Conservation (phyloP, 768 basidiomycete genomes). For the Naematelia encephala region DNA sequence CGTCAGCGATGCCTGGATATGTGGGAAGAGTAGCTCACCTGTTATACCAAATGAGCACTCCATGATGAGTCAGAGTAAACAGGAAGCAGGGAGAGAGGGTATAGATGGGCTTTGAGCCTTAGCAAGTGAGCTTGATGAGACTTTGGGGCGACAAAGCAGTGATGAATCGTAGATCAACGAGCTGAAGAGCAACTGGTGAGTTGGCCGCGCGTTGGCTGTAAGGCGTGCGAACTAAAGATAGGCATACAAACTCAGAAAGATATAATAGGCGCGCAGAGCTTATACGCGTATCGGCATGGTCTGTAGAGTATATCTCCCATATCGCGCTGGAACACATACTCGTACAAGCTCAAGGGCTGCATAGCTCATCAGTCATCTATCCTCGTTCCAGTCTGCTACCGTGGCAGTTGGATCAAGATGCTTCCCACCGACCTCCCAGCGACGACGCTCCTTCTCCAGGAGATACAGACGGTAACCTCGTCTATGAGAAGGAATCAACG, state of each 20-base stretch:
- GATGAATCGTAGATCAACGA: no score
- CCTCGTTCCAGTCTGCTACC: not conserved
- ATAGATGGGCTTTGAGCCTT: no score
- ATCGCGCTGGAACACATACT: not conserved
- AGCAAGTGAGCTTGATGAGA: no score
- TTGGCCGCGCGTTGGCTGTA: not conserved
- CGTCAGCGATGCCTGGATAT: not conserved
- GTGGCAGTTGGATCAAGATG: constrained; percentile 1
- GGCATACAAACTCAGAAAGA: not conserved
- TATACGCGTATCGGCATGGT: not conserved
- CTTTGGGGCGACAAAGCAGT: no score
- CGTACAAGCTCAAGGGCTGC: not conserved
- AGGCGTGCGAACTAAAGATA: not conserved
- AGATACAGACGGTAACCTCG: constrained; percentile 86
- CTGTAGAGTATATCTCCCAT: no score
- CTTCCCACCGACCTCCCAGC: constrained; percentile 34
- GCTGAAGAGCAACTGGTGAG: not conserved
- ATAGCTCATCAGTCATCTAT: no score
- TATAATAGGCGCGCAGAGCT: constrained; percentile 5
- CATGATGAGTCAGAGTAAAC: constrained; percentile 55
- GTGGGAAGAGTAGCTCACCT: constrained; percentile 24
- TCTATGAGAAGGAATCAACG: constrained; percentile 97
- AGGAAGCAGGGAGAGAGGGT: no score
- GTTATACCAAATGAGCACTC: constrained; percentile 86
- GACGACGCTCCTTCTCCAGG: constrained; percentile 65